Conservation (phyloP, 1,284 basidiomycete species). For the Psilocybe mexicana region DNA sequence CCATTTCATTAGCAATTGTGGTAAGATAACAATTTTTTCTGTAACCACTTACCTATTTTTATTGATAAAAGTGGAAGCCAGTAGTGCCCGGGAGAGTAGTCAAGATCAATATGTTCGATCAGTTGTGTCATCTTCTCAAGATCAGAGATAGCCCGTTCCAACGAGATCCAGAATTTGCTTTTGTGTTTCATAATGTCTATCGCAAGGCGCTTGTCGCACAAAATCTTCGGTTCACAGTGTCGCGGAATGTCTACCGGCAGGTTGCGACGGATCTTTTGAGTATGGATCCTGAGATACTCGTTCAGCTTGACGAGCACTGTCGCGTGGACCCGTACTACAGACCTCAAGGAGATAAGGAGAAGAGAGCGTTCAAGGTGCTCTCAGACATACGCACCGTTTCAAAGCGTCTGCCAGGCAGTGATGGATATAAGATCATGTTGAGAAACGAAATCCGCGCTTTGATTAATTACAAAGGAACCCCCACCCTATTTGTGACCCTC, state of each 20-base stretch:
- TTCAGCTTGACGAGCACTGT: not conserved
- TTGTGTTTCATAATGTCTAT: slow-evolving; percentile 11
- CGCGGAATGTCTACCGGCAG: not conserved
- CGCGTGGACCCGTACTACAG: slow-evolving; percentile 2
- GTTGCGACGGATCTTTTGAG: not conserved
- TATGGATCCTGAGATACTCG: slow-evolving; percentile 4
- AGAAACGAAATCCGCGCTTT: slow-evolving; percentile 19
- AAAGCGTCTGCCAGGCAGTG: slow-evolving; percentile 11
- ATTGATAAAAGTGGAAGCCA: too few species aligned
- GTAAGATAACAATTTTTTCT: too few species aligned
- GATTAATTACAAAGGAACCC: slow-evolving; percentile 21
- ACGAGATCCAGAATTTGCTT: slow-evolving; percentile 11
- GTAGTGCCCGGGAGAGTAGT: too few species aligned
- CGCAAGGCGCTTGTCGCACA: not conserved
- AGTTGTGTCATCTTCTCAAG: slow-evolving; percentile 16
- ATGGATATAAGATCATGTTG: slow-evolving; percentile 11
- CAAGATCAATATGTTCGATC: not conserved
- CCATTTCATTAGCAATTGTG: too few species aligned
- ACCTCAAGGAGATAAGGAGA: not conserved
- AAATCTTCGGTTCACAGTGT: slow-evolving; percentile 6
- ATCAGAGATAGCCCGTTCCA: slow-evolving; percentile 15
- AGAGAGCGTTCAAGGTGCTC: not conserved
- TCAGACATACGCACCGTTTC: not conserved
- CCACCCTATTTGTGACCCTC: slow-evolving; percentile 26
- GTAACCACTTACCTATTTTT: too few species aligned